phyloP scores from a whole-genome alignment of 768 basidiomycete species.

The Asterophora lycoperdoides region DNA sequence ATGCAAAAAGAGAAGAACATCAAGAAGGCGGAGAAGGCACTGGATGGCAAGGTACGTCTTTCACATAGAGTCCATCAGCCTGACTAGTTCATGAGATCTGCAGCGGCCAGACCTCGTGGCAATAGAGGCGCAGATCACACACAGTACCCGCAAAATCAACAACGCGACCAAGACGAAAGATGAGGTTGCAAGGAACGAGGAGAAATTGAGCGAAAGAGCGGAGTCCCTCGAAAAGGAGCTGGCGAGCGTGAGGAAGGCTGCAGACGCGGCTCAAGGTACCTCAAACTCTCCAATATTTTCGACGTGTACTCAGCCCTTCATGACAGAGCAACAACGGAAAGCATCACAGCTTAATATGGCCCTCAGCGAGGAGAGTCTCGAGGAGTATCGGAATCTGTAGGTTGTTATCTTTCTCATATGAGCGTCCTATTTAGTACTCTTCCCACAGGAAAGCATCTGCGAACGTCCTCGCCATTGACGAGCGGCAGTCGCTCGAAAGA shows the following conservation, averaged over 20 bases:
- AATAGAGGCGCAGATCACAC: conserved; percentile 83
- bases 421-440: background rate
- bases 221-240: conserved; percentile 61
- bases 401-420: conserved; percentile 20
- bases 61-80: background rate
- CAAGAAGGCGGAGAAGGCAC: conserved; percentile 85
- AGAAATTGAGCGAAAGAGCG: conserved; percentile 44
- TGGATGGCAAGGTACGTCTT: conserved; percentile 70
- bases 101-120: conserved; percentile 84
- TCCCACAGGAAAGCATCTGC: conserved; percentile 68
- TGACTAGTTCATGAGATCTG: background rate
- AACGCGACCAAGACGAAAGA: conserved; percentile 63
- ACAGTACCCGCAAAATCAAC: conserved; percentile 72
- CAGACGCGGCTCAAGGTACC: conserved; percentile 77
- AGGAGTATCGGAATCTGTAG: conserved; percentile 82
- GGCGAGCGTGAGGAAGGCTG: conserved; percentile 57
- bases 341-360: conserved; percentile 72
- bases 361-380: conserved; percentile 77
- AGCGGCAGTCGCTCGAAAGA: conserved; percentile 82
- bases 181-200: conserved; percentile 55
- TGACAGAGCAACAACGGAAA: conserved; percentile 66
- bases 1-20: conserved; percentile 83
- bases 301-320: background rate
- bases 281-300: background rate
- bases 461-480: conserved; percentile 74